Evolutionary conservation across 2,329 filamentous ascomycete genomes (phyloP).

Genomic region (Helicocarpus griseus): DNA sequence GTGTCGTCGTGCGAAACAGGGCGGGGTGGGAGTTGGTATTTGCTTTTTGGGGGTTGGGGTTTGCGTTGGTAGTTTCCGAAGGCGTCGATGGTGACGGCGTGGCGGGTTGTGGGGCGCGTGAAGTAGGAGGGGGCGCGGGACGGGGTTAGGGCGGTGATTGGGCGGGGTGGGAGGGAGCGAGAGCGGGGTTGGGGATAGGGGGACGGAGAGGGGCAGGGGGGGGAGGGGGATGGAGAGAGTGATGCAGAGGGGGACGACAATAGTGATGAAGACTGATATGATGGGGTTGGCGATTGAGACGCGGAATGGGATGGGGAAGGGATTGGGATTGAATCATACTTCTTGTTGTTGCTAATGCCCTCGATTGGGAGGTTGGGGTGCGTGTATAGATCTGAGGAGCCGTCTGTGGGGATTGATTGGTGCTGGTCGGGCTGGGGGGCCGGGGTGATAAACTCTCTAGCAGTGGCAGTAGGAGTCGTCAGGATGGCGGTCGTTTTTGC

Average conservation of each 20-base stretch:
- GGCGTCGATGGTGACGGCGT: conserved; percentile 6
- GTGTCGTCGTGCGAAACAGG: neutral
- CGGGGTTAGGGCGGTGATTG: neutral
- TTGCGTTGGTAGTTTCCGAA: conserved; percentile 7
- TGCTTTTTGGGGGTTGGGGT: neutral
- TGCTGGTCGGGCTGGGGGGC: neutral
- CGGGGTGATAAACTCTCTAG: neutral
- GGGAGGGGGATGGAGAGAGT: neutral
- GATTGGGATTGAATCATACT: neutral
- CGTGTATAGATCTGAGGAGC: too few species aligned
- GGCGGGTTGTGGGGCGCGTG: conserved; percentile 3
- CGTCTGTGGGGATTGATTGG: neutral
- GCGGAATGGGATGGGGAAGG: neutral
- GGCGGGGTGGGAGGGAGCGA: neutral
- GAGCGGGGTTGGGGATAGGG: neutral
- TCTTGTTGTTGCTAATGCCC: neutral
- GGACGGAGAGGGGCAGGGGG: neutral
- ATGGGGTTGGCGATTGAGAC: neutral
- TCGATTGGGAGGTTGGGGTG: neutral
- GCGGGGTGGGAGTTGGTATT: neutral
- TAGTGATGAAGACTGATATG: too few species aligned
- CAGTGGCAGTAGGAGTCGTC: neutral
- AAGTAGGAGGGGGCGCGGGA: neutral
- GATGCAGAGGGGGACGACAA: neutral
- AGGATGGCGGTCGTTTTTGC: neutral